phyloP scores from a whole-genome alignment of 768 basidiomycete genomes.

The Agrocybe praecox region DNA sequence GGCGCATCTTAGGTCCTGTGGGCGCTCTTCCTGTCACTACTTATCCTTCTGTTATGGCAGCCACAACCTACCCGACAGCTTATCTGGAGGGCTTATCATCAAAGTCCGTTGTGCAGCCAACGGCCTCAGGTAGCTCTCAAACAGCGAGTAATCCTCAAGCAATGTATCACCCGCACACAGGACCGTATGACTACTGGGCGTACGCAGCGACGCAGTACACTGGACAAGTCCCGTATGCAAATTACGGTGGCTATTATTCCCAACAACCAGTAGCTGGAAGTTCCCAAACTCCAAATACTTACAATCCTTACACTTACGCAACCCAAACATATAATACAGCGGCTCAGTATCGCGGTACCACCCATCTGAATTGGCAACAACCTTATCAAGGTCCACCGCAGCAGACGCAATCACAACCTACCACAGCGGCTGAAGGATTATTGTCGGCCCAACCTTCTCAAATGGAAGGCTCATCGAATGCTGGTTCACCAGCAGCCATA shows the following conservation, averaged over 20 bases:
- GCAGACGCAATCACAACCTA: neutral
- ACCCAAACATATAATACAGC: conserved; percentile 18
- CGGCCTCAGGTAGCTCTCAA: conserved; percentile 1
- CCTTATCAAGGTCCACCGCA: conserved; percentile 28
- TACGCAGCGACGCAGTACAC: conserved; percentile 25
- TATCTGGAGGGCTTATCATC: conserved; percentile 11
- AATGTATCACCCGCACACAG: conserved; percentile 20
- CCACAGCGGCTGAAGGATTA: neutral
- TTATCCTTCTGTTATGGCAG: conserved; percentile 31
- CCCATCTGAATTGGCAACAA: conserved; percentile 35
- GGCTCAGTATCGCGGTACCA: conserved; percentile 17
- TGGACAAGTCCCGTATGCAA: conserved; percentile 4
- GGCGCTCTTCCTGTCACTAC: conserved; percentile 29
- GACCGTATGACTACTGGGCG: conserved; percentile 40
- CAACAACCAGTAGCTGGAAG: neutral
- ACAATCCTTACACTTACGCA: neutral
- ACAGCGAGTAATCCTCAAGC: conserved; percentile 7
- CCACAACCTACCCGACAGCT: conserved; percentile 14
- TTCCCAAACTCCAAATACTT: neutral
- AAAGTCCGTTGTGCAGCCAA: conserved; percentile 11
- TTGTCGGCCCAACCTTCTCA: neutral
- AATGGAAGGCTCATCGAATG: neutral
- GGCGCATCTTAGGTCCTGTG: conserved; percentile 16
- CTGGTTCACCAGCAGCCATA: neutral
- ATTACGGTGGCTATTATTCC: conserved; percentile 3